Conservation (phyloP, 1,284 basidiomycete species). For the Cutaneotrichosporon cavernicola region DNA sequence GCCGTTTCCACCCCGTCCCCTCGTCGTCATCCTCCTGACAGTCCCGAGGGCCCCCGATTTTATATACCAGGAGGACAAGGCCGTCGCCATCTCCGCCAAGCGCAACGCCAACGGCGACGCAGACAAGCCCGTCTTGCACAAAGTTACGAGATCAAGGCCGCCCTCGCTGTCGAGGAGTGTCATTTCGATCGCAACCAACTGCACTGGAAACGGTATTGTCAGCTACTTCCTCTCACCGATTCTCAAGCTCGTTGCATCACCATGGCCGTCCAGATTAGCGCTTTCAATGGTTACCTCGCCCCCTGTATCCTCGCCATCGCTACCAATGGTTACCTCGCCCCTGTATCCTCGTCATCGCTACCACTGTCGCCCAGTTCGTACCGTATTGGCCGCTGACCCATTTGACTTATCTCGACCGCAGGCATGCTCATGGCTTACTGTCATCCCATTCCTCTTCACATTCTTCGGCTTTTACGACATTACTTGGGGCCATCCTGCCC, state of each 20-base stretch:
- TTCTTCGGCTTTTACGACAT: slow-evolving; percentile 31
- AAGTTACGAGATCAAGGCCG: slow-evolving; percentile 34
- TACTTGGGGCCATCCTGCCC: slow-evolving; percentile 30
- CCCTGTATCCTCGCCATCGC: slow-evolving; percentile 27
- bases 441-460: slow-evolving; percentile 42
- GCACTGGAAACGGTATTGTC: slow-evolving; percentile 38
- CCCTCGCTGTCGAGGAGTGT: slow-evolving; percentile 30
- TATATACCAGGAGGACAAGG: slow-evolving; percentile 18
- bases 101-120: slow-evolving; percentile 21
- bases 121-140: slow-evolving; percentile 20
- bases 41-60: slow-evolving; percentile 21
- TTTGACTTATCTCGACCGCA: slow-evolving; percentile 37
- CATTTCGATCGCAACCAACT: slow-evolving; percentile 30
- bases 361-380: slow-evolving; percentile 21
- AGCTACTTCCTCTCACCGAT: slow-evolving; percentile 40
- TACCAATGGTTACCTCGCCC: slow-evolving; percentile 28
- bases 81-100: slow-evolving; percentile 23
- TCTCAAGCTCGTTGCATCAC: slow-evolving; percentile 36
- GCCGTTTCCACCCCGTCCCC: no score
- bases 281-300: slow-evolving; percentile 34
- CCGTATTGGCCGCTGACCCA: slow-evolving; percentile 35
- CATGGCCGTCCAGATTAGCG: slow-evolving; percentile 31
- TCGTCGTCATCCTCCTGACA: slow-evolving; percentile 15
- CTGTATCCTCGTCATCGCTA: slow-evolving; percentile 28
- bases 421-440: slow-evolving; percentile 36